phyloP scores from a whole-genome alignment of 495 filamentous ascomycete species.

The Sporormia fimetaria region DNA sequence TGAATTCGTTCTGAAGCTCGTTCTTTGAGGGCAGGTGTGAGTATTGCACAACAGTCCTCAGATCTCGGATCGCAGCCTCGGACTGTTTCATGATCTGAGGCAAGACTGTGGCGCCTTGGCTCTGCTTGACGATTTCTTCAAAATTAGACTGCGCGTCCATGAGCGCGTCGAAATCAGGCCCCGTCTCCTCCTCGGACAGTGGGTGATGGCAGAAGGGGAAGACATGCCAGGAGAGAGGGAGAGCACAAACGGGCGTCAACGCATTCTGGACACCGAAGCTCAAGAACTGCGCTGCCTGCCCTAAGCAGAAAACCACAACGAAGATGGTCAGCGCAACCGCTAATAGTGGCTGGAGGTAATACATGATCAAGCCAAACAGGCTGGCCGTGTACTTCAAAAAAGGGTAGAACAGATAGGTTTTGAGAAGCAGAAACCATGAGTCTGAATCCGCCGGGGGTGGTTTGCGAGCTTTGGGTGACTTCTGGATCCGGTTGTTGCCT shows the following conservation, averaged over 20 bases:
- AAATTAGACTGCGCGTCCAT: constrained; percentile 56
- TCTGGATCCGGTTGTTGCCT: not conserved
- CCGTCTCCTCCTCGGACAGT: constrained; percentile 3
- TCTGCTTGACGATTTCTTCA: constrained; percentile 52
- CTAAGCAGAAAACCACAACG: constrained; percentile 38
- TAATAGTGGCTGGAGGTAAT: constrained; percentile 43
- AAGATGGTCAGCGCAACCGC: constrained; percentile 45
- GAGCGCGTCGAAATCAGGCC: constrained; percentile 53
- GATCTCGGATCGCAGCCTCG: constrained; percentile 60
- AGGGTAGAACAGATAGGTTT: constrained; percentile 22
- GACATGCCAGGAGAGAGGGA: constrained; percentile 49
- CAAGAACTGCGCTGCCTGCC: constrained; percentile 42
- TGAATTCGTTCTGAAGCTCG: constrained; percentile 55
- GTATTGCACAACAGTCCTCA: constrained; percentile 53
- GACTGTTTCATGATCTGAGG: constrained; percentile 60
- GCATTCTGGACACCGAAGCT: constrained; percentile 37
- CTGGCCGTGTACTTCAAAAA: constrained; percentile 37
- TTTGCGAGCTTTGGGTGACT: not conserved
- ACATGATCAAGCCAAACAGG: constrained; percentile 40
- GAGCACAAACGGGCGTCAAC: constrained; percentile 51
- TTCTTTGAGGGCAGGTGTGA: constrained; percentile 39
- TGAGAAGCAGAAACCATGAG: constrained; percentile 7
- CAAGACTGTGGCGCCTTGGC: constrained; percentile 44
- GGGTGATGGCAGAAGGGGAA: constrained; percentile 45
- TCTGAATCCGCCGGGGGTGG: not conserved